Base-by-base conservation (phyloP, 352 stramenopile species). In the Globisporangium cylindrosporum region DNA sequence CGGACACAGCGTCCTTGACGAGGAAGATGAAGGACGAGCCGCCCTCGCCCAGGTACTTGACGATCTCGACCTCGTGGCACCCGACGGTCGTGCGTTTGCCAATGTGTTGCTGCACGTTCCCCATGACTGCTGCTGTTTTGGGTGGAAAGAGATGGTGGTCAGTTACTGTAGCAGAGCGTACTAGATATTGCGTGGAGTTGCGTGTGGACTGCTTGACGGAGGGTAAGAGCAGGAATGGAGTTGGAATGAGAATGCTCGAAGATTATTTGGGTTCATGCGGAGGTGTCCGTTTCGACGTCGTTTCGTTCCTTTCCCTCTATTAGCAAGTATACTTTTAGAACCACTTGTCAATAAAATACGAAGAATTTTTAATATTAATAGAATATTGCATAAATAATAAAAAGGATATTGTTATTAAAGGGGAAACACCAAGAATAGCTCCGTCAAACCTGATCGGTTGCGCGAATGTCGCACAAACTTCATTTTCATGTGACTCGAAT, bases 11-110 rank as follows among this genome's bases (percentile, higher is more conserved):
- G 61, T 91, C 85, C 59, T 90, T 89, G 62, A 91, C 84, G 41
- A 94, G 73, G 68, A 93, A 94, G 64, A 93, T 92, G 76, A 92
- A 94, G 56, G 84, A 92, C 46, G 81, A 92, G 4, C 86, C 86
- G 46, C 86, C 84, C 69, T 93, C 84, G 41, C 84, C 84, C 20
- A 94, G 59, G 67, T 92, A 94, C 76, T 92, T 90, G 64, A 82
- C 68, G 41, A 78, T 78, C 57, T 94, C 84, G 6, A 94, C 76
- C 54, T 90, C 81, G 54, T 89, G 82, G 24, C 79, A 75, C 6
- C 80, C 86, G 27, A 94, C 75, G 32, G 78, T 76, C 64, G 81
- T 81, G 9, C 80, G 80, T 63, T 88, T 88, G 20, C 86, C 86
- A 32, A 94, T 82, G 71, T 94, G 81, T 58, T 90, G 78, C 75